phyloP scores from a whole-genome alignment of 768 basidiomycete genomes.

The Auriculariales sp. region DNA sequence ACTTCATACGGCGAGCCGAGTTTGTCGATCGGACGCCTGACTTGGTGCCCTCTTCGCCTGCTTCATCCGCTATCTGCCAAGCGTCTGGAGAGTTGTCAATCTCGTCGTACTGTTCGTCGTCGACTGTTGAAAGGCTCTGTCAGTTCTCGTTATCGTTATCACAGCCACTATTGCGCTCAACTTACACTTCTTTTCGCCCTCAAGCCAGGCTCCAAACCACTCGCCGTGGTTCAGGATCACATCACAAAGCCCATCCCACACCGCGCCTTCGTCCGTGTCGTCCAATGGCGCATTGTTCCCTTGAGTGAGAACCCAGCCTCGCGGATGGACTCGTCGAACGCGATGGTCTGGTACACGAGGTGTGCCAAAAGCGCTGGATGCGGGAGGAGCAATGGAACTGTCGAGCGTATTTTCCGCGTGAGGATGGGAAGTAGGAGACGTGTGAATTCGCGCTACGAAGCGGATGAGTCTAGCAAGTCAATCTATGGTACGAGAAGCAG shows the following conservation, averaged over 20 bases:
- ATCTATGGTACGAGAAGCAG: background rate
- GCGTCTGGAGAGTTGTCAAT: constrained; percentile 73
- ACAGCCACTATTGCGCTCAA: constrained; percentile 3
- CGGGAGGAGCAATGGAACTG: constrained; percentile 56
- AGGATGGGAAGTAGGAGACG: constrained; percentile 64
- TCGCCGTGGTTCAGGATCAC: constrained; percentile 68
- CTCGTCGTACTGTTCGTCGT: constrained; percentile 72
- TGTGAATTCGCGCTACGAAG: constrained; percentile 67
- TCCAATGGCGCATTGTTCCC: constrained; percentile 28
- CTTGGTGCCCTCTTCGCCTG: constrained; percentile 27
- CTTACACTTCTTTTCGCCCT: constrained; percentile 81
- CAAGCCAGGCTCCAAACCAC: constrained; percentile 87
- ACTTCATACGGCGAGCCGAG: constrained; percentile 71
- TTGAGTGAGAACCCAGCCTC: constrained; percentile 59
- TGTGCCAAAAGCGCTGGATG: constrained; percentile 84
- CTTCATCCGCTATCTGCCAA: constrained; percentile 69
- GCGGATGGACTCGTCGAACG: constrained; percentile 67
- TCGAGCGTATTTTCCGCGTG: constrained; percentile 56
- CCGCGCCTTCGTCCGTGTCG: constrained; percentile 12
- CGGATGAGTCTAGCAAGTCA: background rate
- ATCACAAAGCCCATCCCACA: constrained; percentile 70
- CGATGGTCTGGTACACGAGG: constrained; percentile 82
- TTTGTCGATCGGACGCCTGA: constrained; percentile 53
- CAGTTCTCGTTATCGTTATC: background rate
- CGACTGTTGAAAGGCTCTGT: constrained; percentile 35